Evolutionary conservation across 768 basidiomycete species (phyloP), one percentile per base, ranked within the genome.

Genomic region (Pleurotus citrinopileatus): DNA sequence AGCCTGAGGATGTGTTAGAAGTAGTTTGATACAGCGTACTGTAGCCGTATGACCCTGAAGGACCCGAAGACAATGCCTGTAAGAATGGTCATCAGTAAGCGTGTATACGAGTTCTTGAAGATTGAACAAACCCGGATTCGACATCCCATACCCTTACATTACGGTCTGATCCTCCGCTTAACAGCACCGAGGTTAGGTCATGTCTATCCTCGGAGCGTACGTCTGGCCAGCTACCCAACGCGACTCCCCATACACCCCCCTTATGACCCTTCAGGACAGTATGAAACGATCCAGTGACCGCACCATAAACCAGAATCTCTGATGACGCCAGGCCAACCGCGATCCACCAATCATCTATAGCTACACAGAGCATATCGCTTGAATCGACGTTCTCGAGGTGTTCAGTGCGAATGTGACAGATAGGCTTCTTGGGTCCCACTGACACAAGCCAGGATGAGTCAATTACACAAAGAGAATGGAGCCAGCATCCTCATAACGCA

Each of bases 261-360:
- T 28, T 48, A 32, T 48, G 46, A 6, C 27, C 46, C 27, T 17
- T 6, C 10, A 48, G 46, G 13, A 48, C 19, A 9, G 9, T 34
- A 22, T 48, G 46, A 13, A 34, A 48, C 12, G 7, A 26, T 2
- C 46, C 46, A 4, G 25, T 48, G 5, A 48, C 28, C 5, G 46
- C 46, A 20, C 27, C 19, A 28, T 48, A 48, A 7, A 48, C 29
- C 9, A 28, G 46, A n/a, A 48, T 48, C 17, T 34, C 20, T 10
- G 13, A 12, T 19, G 46, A 15, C 13, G 46, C 26, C 2, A 48
- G 29, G 13, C 46, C 46, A 34, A 48, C 46, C 5, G 46, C 28
- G 9, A 48, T 34, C 46, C 46, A 48, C 27, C 15, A 5, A 48
- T 48, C 29, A 20, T 48, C 46, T 19, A 48, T 48, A 23, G 26